phyloP scores from a whole-genome alignment of 2,329 filamentous ascomycete species.

The Phaeophleospora eucalypticola region DNA sequence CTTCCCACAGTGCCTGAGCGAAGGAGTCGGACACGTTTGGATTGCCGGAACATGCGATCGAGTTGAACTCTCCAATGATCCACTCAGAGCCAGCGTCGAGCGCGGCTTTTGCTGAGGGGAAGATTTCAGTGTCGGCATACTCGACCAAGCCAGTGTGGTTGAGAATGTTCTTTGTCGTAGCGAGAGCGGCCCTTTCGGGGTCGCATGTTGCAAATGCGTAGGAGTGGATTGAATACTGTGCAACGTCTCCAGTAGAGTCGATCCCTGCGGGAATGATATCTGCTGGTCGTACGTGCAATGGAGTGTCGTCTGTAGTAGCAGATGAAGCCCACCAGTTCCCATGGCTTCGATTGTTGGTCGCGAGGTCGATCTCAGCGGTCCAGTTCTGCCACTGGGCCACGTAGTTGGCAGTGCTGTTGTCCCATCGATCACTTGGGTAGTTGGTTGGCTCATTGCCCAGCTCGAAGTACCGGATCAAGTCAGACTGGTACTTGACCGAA shows the following conservation, averaged over 20 bases:
- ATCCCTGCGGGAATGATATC: slow-evolving; percentile 30
- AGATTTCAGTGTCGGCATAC: slow-evolving; percentile 29
- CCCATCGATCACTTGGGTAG: slow-evolving; percentile 24
- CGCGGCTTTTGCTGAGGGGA: slow-evolving; percentile 27
- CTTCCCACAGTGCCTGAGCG: slow-evolving; percentile 40
- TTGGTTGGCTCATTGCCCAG: slow-evolving; percentile 31
- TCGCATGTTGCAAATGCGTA: slow-evolving; percentile 32
- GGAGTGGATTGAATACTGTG: slow-evolving; percentile 30
- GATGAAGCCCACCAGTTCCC: slow-evolving; percentile 27
- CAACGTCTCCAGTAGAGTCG: slow-evolving; percentile 23
- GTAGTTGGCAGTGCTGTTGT: slow-evolving; percentile 26
- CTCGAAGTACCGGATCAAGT: slow-evolving; percentile 26
- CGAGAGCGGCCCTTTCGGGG: slow-evolving; percentile 21
- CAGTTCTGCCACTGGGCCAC: slow-evolving; percentile 31
- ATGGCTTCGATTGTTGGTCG: slow-evolving; percentile 16
- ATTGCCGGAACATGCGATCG: slow-evolving; percentile 39
- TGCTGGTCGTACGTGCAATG: slow-evolving; percentile 26
- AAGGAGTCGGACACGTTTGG: slow-evolving; percentile 41
- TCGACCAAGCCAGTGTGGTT: slow-evolving; percentile 27
- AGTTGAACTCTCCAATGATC: slow-evolving; percentile 41
- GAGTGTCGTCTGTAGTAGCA: slow-evolving; percentile 28
- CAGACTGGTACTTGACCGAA: slow-evolving; percentile 26
- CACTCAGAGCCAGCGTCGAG: slow-evolving; percentile 25
- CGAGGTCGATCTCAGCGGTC: slow-evolving; percentile 25
- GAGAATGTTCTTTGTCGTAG: slow-evolving; percentile 27